These are phyloP conservation scores for Meira miltonrushii DNA, from an alignment of 1,284 basidiomycete genomes.

Conservation along the genomic window DNA sequence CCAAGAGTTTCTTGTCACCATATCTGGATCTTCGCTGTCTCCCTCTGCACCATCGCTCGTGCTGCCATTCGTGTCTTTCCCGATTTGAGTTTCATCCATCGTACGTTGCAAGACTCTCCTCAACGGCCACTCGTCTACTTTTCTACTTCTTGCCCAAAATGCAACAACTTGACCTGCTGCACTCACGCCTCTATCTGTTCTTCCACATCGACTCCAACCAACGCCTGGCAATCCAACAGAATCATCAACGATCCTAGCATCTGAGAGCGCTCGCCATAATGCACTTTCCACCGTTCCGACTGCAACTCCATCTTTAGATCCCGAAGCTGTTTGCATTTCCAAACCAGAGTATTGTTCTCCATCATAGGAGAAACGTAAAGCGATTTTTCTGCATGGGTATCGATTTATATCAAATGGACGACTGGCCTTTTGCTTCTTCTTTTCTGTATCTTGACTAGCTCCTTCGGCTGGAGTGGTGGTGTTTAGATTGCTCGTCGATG, in stretches of 20 bases:
- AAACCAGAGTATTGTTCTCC: constrained; percentile 89
- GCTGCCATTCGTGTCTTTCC: not conserved
- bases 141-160: constrained; percentile 61
- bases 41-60: not conserved
- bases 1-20: not conserved
- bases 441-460: not conserved
- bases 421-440: not conserved
- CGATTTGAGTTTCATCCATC: not conserved
- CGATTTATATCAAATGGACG: not conserved
- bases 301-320: constrained; percentile 47
- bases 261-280: constrained; percentile 66
- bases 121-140: constrained; percentile 35
- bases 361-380: constrained; percentile 83
- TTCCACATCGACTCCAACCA: constrained; percentile 82
- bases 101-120: constrained; percentile 3
- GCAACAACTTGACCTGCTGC: constrained; percentile 90
- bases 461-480: not conserved
- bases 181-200: constrained; percentile 92
- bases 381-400: constrained; percentile 76
- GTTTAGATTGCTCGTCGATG: not conserved
- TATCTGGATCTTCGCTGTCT: not conserved
- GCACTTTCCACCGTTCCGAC: constrained; percentile 86
- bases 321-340: constrained; percentile 61
- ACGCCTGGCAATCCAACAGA: constrained; percentile 57
- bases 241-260: constrained; percentile 38